Conservation (phyloP, 2,329 filamentous ascomycete genomes). For the Alternaria rosae region DNA sequence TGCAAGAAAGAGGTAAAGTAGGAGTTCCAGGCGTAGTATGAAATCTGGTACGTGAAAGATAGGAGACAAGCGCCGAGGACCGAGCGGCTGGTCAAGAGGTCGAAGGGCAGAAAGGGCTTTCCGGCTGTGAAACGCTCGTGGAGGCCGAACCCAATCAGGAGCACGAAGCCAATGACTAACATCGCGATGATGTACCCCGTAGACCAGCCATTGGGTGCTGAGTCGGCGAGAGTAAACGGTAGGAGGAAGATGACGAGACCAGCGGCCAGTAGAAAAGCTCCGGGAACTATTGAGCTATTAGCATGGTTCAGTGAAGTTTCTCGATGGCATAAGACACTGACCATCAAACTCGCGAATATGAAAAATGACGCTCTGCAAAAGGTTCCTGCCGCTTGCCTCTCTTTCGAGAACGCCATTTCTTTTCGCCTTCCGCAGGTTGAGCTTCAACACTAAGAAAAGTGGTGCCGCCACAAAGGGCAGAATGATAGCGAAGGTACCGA, state of each 20-base stretch:
- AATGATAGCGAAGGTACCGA: constrained; percentile 71
- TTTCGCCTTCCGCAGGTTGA: constrained; percentile 66
- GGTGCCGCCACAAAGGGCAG: constrained; percentile 66
- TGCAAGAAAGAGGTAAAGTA: constrained; percentile 51
- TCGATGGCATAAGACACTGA: not conserved
- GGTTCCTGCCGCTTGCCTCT: constrained; percentile 54
- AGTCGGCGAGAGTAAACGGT: constrained; percentile 62
- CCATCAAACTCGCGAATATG: constrained; percentile 69
- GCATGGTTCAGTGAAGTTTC: not conserved
- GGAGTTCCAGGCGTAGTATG: constrained; percentile 43
- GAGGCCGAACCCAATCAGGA: constrained; percentile 43
- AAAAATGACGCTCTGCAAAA: constrained; percentile 55
- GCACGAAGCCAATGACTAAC: constrained; percentile 43
- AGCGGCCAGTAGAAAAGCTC: constrained; percentile 65
- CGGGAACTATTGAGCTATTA: constrained; percentile 49
- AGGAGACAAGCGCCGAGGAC: constrained; percentile 60
- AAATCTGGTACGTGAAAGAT: constrained; percentile 41
- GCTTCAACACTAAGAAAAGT: constrained; percentile 58
- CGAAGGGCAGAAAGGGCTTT: constrained; percentile 51
- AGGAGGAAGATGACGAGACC: constrained; percentile 72
- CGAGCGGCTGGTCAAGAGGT: constrained; percentile 44
- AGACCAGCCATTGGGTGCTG: constrained; percentile 27
- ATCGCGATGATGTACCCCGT: constrained; percentile 47
- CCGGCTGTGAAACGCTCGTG: constrained; percentile 50
- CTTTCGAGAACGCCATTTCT: constrained; percentile 59